phyloP scores from a whole-genome alignment of 352 stramenopile species.

The Pythium rishiriense region DNA sequence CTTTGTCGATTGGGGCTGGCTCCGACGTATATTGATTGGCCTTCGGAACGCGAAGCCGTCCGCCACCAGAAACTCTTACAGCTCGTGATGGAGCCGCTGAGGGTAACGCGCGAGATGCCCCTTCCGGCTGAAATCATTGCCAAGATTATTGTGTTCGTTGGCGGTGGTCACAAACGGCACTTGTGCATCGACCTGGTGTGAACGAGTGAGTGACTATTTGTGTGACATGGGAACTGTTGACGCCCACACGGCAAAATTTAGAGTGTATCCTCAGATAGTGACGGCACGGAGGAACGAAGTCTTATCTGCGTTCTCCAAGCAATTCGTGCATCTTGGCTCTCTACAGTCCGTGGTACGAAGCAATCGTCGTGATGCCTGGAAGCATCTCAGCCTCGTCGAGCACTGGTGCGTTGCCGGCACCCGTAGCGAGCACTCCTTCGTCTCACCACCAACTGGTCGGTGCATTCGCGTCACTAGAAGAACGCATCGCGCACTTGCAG shows the following conservation, averaged over 20 bases:
- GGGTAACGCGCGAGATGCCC: not conserved
- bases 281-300: not conserved
- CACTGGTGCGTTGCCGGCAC: not conserved
- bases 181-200: slow-evolving; percentile 14
- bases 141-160: not conserved
- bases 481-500: slow-evolving; percentile 65
- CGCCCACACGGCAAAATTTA: not conserved
- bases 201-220: not conserved
- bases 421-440: not conserved
- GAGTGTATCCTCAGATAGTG: not conserved
- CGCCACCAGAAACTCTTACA: not conserved
- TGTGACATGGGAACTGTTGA: not conserved
- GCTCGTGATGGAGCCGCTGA: not conserved
- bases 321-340: not conserved
- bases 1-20: slow-evolving; percentile 1
- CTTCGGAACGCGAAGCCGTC: not conserved
- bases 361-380: not conserved
- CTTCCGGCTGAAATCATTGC: slow-evolving; percentile 1
- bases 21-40: not conserved
- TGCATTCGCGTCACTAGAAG: slow-evolving; percentile 55
- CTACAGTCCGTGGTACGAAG: not conserved
- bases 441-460: slow-evolving; percentile 8
- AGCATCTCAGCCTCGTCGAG: not conserved
- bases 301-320: not conserved
- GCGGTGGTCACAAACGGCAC: not conserved